A percentile compares a stretch with the other conserved stretches of the same genome.
These are phyloP conservation scores for Annona squamosa DNA, from an alignment of 164 flowering plant species.

Conservation along the genomic window DNA sequence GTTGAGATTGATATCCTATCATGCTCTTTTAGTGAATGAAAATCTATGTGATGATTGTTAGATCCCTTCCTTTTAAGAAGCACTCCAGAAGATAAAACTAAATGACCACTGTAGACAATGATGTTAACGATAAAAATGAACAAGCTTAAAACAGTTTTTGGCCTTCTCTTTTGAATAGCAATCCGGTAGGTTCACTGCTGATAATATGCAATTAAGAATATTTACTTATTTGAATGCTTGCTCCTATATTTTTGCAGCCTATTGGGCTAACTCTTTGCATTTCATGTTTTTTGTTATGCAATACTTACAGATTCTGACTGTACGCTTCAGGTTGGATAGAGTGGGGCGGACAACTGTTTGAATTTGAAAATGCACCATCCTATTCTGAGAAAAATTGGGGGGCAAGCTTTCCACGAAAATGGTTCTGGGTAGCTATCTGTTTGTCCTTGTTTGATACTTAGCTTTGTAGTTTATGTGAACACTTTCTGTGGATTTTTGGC, in stretches of 20 bases:
- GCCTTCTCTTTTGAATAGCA: too few species aligned
- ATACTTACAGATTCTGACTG: conserved; percentile 7
- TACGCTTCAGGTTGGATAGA: conserved; percentile 86
- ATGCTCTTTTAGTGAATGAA: too few species aligned
- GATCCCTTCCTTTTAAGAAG: too few species aligned
- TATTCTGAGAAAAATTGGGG: conserved; percentile 99
- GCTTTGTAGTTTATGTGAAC: not conserved
- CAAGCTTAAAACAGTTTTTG: too few species aligned
- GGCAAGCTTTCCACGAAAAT: conserved; percentile 85
- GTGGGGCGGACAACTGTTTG: conserved; percentile 85
- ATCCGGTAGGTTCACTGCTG: not conserved
- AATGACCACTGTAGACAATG: too few species aligned
- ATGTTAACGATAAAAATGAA: too few species aligned
- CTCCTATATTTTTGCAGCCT: too few species aligned
- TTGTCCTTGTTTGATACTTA: not conserved
- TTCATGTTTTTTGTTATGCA: not conserved
- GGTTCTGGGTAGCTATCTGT: conserved; percentile 80
- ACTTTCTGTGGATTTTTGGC: not conserved
- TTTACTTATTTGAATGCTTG: not conserved
- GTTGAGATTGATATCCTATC: too few species aligned
- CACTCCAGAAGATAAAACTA: too few species aligned
- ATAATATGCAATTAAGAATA: not conserved
- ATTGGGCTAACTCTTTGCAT: not conserved
- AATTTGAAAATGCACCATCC: conserved; percentile 91
- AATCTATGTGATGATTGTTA: too few species aligned